Conservation (phyloP, 2,329 filamentous ascomycete genomes). For the Botryotinia calthae region DNA sequence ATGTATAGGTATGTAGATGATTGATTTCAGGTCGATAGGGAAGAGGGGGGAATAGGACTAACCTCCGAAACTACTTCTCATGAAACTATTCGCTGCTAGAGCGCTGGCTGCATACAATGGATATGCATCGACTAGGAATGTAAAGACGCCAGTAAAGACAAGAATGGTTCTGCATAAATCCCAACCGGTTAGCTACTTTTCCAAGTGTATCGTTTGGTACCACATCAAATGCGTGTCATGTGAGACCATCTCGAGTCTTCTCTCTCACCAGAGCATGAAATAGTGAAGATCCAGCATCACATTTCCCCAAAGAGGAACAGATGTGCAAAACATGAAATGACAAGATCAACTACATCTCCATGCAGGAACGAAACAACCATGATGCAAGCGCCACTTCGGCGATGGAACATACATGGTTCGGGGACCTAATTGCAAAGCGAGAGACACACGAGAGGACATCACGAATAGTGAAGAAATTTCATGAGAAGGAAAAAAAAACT, state of each 20-base stretch:
- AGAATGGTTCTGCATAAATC: conserved; percentile 60
- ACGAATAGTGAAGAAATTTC: conserved; percentile 26
- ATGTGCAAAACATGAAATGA: conserved; percentile 15
- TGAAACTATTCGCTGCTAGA: conserved; percentile 79
- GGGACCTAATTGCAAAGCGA: conserved; percentile 19
- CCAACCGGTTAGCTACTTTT: conserved; percentile 34
- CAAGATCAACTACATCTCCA: conserved; percentile 18
- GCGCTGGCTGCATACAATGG: conserved; percentile 72
- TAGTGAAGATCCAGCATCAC: conserved; percentile 9
- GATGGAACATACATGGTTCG: conserved; percentile 21
- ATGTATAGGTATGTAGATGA: background rate
- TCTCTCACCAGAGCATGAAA: background rate
- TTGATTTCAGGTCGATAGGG: background rate
- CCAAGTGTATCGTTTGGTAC: conserved; percentile 24
- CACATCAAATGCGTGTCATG: conserved; percentile 29
- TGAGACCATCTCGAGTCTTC: conserved; percentile 23
- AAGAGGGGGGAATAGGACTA: conserved; percentile 21
- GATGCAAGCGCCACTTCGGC: conserved; percentile 14
- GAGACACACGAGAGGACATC: conserved; percentile 14
- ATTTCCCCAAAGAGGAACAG: conserved; percentile 16
- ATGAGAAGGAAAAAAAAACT: background rate
- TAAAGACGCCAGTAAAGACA: conserved; percentile 81
- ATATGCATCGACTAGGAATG: conserved; percentile 76
- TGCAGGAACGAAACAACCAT: conserved; percentile 19
- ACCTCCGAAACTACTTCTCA: conserved; percentile 70